Evolutionary conservation across 495 filamentous ascomycete genomes (phyloP).

Genomic region (Aspergillus kassunensis): DNA sequence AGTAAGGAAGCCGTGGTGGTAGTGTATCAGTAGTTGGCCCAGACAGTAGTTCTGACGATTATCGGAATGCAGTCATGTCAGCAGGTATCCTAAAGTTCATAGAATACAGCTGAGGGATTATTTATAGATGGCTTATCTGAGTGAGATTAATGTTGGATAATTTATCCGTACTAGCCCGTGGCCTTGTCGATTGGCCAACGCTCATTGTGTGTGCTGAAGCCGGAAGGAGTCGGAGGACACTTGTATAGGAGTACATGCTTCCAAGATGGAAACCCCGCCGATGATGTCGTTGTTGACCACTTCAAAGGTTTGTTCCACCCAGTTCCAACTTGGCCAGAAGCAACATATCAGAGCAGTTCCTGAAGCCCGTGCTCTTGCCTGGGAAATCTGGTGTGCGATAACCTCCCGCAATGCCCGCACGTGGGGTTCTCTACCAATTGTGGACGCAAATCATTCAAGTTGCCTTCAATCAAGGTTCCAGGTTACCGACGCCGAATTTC

Average conservation of each 20-base stretch:
- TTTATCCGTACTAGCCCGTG: conserved; percentile 13
- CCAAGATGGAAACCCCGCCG: too few relatives aligned
- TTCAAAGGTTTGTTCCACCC: conserved; percentile 14
- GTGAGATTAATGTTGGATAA: not conserved
- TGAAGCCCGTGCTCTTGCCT: conserved; percentile 11
- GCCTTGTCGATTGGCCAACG: conserved; percentile 23
- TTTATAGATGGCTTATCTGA: conserved; percentile 8
- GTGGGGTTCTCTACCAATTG: conserved; percentile 3
- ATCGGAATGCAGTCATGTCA: conserved; percentile 21
- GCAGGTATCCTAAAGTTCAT: conserved; percentile 6
- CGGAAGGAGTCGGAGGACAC: conserved; percentile 25
- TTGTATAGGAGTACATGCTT: too few relatives aligned
- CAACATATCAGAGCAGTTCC: conserved; percentile 12
- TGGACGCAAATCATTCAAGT: too few relatives aligned
- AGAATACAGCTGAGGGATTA: conserved; percentile 5
- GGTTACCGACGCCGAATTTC: not conserved
- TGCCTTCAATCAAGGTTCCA: not conserved
- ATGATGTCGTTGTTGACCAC: not conserved
- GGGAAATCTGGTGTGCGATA: conserved; percentile 11
- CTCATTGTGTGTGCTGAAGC: conserved; percentile 6
- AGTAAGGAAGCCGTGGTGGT: conserved; percentile 7
- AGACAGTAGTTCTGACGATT: conserved; percentile 8
- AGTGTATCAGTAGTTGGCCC: not conserved
- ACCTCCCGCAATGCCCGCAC: conserved; percentile 9
- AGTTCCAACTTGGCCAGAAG: conserved; percentile 3